Base-by-base conservation (phyloP, 305 asterid species). In the Fraxinus baroniana region DNA sequence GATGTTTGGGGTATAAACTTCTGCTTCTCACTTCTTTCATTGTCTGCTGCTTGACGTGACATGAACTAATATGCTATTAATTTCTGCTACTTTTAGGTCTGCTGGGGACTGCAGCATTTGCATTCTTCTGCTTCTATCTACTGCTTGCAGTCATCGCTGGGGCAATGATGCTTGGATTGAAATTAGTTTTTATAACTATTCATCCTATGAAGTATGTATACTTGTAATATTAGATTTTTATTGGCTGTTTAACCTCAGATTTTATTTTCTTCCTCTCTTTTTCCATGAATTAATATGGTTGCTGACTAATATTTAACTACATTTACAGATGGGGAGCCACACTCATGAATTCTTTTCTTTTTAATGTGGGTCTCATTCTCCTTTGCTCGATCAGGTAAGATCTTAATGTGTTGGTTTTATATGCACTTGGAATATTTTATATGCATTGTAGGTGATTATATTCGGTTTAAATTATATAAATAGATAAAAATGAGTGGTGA, bases 81-180 rank as follows among this genome's bases (percentile, higher is more conserved):
- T 81, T 57, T 83, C 49, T 81, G 83, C 74, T 86, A 49, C 86
- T 85, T 88, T 80, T 87, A 96, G 99, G 99, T 86, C 98, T 96
- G 78, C 89, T 96, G 90, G 99, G 99, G 49, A 96, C 99, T 72
- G 97, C 79, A 12, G 97, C 99, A 84, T 96, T 96, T 87, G 99
- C 99, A 32, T 94, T 96, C 90, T 96, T 96, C 92, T 96, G 99
- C 92, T 93, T 96, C 93, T 96, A 96, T 85, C 97, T 96, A 83
- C 89, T 96, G 86, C 92, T 96, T 82, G 97, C 99, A 30, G 99
- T 96, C 86, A 91, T 96, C 66, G 97, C 99, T 12, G 99, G 99
- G 81, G 98, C 95, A 22, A 94, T 91, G 97, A 93, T 96, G 99
- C 93, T 96, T 81, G 99, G 99, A 71, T 84, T 96, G 89, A 94